phyloP scores from a whole-genome alignment of 169 alveolate genomes.

The Plasmodium vivax region DNA sequence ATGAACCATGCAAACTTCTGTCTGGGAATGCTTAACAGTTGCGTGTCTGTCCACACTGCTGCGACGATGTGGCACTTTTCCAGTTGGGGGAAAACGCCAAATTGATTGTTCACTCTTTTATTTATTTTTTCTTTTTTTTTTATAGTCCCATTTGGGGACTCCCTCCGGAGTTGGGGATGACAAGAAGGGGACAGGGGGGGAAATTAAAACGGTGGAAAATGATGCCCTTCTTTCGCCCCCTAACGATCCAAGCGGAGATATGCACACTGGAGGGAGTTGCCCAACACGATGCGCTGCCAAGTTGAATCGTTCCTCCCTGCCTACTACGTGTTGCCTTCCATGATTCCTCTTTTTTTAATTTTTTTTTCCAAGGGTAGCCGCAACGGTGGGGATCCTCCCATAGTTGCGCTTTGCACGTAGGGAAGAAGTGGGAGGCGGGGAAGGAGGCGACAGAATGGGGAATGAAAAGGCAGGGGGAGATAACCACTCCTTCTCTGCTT shows the following conservation, averaged over 20 bases:
- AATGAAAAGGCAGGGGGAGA: not conserved
- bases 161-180: not conserved
- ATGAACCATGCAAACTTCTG: not conserved
- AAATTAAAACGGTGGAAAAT: not conserved
- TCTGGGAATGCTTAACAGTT: not conserved
- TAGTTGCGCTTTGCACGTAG: not conserved
- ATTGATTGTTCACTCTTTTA: not conserved
- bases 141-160: not conserved
- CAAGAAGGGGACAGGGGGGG: not conserved
- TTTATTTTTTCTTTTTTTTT: not conserved
- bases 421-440: not conserved
- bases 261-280: not conserved
- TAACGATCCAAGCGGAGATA: not conserved
- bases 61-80: not conserved
- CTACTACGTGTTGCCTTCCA: not conserved
- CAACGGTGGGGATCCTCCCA: not conserved
- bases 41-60: not conserved
- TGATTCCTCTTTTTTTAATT: not conserved
- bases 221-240: not conserved
- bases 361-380: not conserved
- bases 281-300: not conserved
- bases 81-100: not conserved
- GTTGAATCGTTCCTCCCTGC: not conserved
- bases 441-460: not conserved
- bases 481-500: not conserved